These are phyloP conservation scores for Fragilaria radians DNA, from an alignment of 108 stramenopile genomes.

Conservation along the genomic window DNA sequence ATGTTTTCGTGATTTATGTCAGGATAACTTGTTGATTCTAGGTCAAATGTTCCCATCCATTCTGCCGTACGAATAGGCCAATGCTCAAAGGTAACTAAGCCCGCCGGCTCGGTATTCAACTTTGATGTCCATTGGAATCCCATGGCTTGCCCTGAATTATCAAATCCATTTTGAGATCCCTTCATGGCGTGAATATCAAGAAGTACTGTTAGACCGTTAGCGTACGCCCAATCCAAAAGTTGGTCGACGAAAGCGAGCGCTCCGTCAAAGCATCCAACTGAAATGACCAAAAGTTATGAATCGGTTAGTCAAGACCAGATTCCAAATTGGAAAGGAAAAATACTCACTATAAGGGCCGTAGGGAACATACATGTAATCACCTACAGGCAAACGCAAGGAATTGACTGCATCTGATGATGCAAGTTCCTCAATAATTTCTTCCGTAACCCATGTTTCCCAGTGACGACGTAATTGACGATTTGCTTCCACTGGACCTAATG, in stretches of 20 bases:
- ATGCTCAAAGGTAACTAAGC: constrained; percentile 58
- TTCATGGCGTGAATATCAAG: constrained; percentile 81
- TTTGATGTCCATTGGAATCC: constrained; percentile 73
- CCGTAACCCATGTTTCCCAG: constrained; percentile 87
- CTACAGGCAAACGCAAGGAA: constrained; percentile 81
- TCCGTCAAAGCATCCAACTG: constrained; percentile 77
- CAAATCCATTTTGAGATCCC: constrained; percentile 89
- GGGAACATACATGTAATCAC: constrained; percentile 87
- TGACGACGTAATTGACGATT: constrained; percentile 82
- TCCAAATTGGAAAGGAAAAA: background rate
- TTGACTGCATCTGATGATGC: constrained; percentile 64
- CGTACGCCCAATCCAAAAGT: constrained; percentile 73
- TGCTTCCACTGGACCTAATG: constrained; percentile 76
- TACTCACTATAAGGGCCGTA: constrained; percentile 78
- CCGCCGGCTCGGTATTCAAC: constrained; percentile 34
- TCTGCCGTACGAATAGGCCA: constrained; percentile 84
- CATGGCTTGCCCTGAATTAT: constrained; percentile 73
- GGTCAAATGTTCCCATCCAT: constrained; percentile 86
- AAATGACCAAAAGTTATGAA: background rate
- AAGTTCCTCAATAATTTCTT: constrained; percentile 71
- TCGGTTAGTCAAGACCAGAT: too few species aligned
- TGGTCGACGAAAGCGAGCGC: constrained; percentile 79
- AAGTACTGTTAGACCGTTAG: constrained; percentile 67
- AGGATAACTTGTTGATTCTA: constrained; percentile 44
- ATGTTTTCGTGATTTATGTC: constrained; percentile 75